Percentiles rank a stretch among this genome's conserved stretches.
These are phyloP conservation scores for Globisporangium echinulatum DNA, from an alignment of 352 stramenopile genomes.

Conservation along the genomic window DNA sequence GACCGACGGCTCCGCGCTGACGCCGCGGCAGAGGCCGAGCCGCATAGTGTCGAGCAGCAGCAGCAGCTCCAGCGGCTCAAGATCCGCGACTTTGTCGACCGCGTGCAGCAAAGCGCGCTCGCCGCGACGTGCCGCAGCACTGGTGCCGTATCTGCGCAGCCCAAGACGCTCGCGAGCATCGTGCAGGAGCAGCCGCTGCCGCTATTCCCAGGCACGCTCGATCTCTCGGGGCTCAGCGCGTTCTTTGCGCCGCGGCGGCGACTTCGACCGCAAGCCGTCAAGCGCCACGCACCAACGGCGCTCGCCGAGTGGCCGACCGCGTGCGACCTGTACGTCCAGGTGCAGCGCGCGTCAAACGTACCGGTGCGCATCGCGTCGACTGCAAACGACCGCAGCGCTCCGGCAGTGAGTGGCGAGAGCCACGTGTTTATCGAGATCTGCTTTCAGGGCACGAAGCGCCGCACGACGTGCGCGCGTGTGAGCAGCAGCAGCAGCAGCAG, in stretches of 20 bases:
- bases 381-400: conserved; percentile 1
- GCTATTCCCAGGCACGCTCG: conserved; percentile 60
- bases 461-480: conserved; percentile 50
- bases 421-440: conserved; percentile 75
- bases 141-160: conserved; percentile 7
- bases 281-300: conserved; percentile 14
- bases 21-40: conserved; percentile 24
- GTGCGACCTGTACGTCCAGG: conserved; percentile 78
- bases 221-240: conserved; percentile 41
- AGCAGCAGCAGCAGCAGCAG: conserved; percentile 15
- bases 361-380: conserved; percentile 40
- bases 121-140: conserved; percentile 2
- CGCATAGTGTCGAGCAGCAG: conserved; percentile 41
- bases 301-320: conserved; percentile 50
- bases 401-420: conserved; percentile 18
- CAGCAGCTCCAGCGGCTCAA: conserved; percentile 38
- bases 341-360: conserved; percentile 74
- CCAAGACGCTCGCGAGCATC: conserved; percentile 49
- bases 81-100: conserved; percentile 61
- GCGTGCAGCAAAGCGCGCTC: conserved; percentile 31
- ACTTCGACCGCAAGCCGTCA: conserved; percentile 39
- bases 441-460: conserved; percentile 75
- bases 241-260: conserved; percentile 52
- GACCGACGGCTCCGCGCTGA: conserved; percentile 41
- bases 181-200: conserved; percentile 83